Base-by-base conservation (phyloP, 2,329 filamentous ascomycete genomes). In the Orbilia brochopaga region DNA sequence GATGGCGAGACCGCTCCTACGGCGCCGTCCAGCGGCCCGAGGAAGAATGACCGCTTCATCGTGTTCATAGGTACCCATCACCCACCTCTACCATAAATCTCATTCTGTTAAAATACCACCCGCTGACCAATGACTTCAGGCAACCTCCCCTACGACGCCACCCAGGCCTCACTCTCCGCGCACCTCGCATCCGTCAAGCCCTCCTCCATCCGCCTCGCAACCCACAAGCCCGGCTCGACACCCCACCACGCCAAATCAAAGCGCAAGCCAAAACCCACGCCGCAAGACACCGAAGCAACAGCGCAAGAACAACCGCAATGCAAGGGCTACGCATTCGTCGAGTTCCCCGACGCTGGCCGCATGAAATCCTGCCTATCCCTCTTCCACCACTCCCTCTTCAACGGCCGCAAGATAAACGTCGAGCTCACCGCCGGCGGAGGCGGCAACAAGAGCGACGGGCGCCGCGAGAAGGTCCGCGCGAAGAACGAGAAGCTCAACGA, bases 361-460 rank as follows among this genome's bases (percentile, higher is more conserved):
- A 94, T 96, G 91, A 90, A 95, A 83, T 93, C 91, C 32, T 95
- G 91, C 78, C 83, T 97, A 70, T 90, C 92, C 80, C 86, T 92
- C 74, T 92, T 92, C 81, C 92, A 97, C 81, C 92, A 96, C 81
- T 89, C 87, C 69, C 84, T 84, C 74, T 94, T 97, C 78, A 80
- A 83, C 78, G 83, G 87, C 53, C 35, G 92, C 76, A 89, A 88
- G 80, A 94, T 97, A 77, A 97, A 96, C 78, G 90, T 96, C 23
- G 92, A 97, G 81, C 81, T 97, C 75, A 96, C 91, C 84, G 92
- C 90, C 66, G 92, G 92, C 57, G 92, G 92, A 44, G 92, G 92
- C 73, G 88, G 88, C 73, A 95, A 92, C 73, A 95, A 92, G 79
- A 90, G 86, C 52, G 83, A 87, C 73, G 81, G 84, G 63, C 84